Percentiles rank a stretch among this genome's conserved stretches.
Conservation (phyloP, 176 grass and related monocot species). For the Carex scoparia region DNA sequence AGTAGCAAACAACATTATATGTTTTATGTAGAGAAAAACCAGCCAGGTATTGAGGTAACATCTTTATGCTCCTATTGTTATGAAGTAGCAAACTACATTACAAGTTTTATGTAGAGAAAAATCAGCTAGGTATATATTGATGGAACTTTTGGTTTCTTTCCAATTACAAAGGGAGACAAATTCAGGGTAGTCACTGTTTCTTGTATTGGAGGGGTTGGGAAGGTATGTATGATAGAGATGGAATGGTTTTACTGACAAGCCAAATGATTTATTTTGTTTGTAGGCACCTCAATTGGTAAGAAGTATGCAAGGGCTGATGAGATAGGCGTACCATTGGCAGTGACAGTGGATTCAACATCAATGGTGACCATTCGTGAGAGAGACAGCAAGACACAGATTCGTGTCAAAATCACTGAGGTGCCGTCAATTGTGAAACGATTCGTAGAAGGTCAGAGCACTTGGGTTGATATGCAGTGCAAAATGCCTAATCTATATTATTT, state of each 20-base stretch:
- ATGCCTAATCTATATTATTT: slow-evolving; percentile 15
- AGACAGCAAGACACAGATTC: slow-evolving; percentile 81
- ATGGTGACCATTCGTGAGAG: slow-evolving; percentile 62
- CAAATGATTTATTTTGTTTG: slow-evolving; percentile 8
- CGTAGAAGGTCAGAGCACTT: slow-evolving; percentile 64
- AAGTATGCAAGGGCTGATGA: slow-evolving; percentile 70
- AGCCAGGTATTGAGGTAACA: background rate
- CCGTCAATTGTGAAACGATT: slow-evolving; percentile 65
- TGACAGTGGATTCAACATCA: slow-evolving; percentile 57
- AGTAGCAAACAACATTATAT: background rate
- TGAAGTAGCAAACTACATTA: background rate
- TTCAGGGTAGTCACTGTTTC: too few relatives aligned
- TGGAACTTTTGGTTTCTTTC: background rate
- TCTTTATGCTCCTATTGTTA: background rate
- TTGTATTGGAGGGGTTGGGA: background rate
- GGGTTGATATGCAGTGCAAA: slow-evolving; percentile 78
- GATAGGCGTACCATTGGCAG: slow-evolving; percentile 58
- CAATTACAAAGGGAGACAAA: background rate
- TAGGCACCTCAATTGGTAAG: slow-evolving; percentile 77
- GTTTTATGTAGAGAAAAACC: background rate
- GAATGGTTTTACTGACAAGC: background rate
- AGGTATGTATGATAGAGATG: background rate
- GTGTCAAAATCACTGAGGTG: slow-evolving; percentile 62
- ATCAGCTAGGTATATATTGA: background rate
- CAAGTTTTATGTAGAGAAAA: too few relatives aligned